phyloP scores from a whole-genome alignment of 2,329 filamentous ascomycete species.

The Onygena corvina region DNA sequence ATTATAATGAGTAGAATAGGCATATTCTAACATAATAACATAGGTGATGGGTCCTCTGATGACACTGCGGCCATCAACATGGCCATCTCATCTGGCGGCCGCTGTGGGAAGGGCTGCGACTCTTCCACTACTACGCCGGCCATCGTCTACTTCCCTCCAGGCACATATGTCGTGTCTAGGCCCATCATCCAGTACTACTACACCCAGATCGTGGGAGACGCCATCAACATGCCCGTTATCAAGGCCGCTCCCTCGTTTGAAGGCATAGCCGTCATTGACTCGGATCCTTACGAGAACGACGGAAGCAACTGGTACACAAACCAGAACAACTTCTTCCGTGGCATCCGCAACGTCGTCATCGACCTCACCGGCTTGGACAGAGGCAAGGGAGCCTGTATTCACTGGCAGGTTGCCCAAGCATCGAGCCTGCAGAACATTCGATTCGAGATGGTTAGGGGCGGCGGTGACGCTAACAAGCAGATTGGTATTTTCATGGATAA shows the following conservation, averaged over 20 bases:
- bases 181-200: constrained; percentile 80
- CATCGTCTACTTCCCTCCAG: constrained; percentile 81
- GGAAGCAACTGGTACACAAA: constrained; percentile 68
- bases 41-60: constrained; percentile 56
- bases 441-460: constrained; percentile 64
- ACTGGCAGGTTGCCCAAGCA: constrained; percentile 78
- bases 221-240: constrained; percentile 56
- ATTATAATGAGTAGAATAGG: background rate
- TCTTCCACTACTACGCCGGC: constrained; percentile 74
- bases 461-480: constrained; percentile 53
- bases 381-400: constrained; percentile 55
- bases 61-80: constrained; percentile 81
- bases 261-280: constrained; percentile 81
- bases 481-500: constrained; percentile 77
- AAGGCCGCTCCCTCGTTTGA: constrained; percentile 60
- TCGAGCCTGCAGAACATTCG: constrained; percentile 69
- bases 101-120: constrained; percentile 71
- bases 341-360: constrained; percentile 70
- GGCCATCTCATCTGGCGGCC: constrained; percentile 63
- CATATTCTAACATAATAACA: constrained; percentile 13
- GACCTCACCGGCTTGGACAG: constrained; percentile 54
- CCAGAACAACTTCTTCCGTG: constrained; percentile 73
- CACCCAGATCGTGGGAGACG: constrained; percentile 82
- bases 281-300: constrained; percentile 63
- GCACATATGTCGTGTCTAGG: constrained; percentile 68